Evolutionary conservation across 2,329 filamentous ascomycete genomes (phyloP).

Genomic region (Chaetomium olivaceum): DNA sequence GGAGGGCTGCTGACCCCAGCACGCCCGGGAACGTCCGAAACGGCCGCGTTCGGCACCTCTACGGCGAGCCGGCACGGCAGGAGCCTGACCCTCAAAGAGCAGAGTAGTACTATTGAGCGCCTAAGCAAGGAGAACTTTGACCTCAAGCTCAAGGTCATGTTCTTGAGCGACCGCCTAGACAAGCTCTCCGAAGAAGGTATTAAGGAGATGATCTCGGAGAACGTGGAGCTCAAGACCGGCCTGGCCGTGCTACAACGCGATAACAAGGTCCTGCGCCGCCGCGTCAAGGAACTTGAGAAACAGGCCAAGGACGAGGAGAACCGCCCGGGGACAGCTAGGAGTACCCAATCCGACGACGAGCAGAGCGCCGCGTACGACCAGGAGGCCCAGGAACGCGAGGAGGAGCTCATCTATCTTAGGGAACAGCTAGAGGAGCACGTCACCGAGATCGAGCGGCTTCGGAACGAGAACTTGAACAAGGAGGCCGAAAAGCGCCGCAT

Average conservation of each 20-base stretch:
- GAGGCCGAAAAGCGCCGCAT: constrained; percentile 86
- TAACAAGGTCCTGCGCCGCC: constrained; percentile 77
- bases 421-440: constrained; percentile 85
- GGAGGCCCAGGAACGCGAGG: constrained; percentile 69
- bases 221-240: constrained; percentile 90
- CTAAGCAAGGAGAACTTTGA: constrained; percentile 98
- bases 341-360: constrained; percentile 58
- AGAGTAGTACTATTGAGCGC: constrained; percentile 94
- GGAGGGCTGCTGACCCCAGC: constrained; percentile 63
- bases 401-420: constrained; percentile 80
- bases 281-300: constrained; percentile 84
- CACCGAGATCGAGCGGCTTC: constrained; percentile 77
- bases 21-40: constrained; percentile 55
- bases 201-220: constrained; percentile 97
- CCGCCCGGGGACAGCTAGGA: constrained; percentile 60
- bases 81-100: constrained; percentile 89
- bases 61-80: constrained; percentile 50
- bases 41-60: constrained; percentile 51
- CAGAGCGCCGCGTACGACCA: constrained; percentile 60
- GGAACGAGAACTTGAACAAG: constrained; percentile 73
- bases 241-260: constrained; percentile 88
- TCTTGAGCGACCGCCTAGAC: constrained; percentile 88
- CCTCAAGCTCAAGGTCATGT: constrained; percentile 95
- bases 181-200: constrained; percentile 94
- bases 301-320: constrained; percentile 68